Conservation (phyloP, 2,329 filamentous ascomycete genomes). For the Diaporthe sp. region DNA sequence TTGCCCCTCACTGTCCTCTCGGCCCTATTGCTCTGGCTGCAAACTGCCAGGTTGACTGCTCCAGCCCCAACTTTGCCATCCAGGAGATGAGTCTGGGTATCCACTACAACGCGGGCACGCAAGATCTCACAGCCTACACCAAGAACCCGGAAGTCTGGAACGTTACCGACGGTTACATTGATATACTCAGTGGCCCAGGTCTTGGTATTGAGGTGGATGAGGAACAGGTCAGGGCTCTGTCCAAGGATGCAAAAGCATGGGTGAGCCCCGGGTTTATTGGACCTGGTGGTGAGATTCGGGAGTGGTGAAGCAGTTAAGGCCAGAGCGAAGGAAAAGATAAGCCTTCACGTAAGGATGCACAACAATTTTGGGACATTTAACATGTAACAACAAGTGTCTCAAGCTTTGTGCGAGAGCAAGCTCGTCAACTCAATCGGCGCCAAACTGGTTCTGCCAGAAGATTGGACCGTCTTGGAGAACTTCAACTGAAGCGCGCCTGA, state of each 20-base stretch:
- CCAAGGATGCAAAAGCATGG: constrained; percentile 64
- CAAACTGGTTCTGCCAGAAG: no score
- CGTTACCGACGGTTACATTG: constrained; percentile 67
- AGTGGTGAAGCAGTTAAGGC: constrained; percentile 62
- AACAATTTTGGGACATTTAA: not conserved
- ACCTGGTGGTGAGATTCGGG: constrained; percentile 69
- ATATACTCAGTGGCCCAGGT: constrained; percentile 61
- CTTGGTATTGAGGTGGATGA: constrained; percentile 73
- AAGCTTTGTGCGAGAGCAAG: not conserved
- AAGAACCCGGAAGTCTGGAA: constrained; percentile 68
- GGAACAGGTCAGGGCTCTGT: constrained; percentile 65
- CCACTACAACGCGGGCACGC: constrained; percentile 71
- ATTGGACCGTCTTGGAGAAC: no score
- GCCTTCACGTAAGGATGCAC: not conserved
- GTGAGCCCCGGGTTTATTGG: constrained; percentile 70
- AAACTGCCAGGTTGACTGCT: constrained; percentile 67
- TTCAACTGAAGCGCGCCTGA: no score
- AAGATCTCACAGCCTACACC: constrained; percentile 69
- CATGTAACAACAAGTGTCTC: not conserved
- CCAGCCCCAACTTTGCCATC: constrained; percentile 68
- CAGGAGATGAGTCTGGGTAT: constrained; percentile 77
- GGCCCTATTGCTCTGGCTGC: constrained; percentile 74
- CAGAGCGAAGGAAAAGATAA: not conserved
- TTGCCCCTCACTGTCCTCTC: constrained; percentile 73
- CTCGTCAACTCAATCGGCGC: not conserved